Percentiles rank a stretch among this genome's conserved stretches.
These are phyloP conservation scores for Pezicula radicicola DNA, from an alignment of 2,329 filamentous ascomycete genomes.

Conservation along the genomic window DNA sequence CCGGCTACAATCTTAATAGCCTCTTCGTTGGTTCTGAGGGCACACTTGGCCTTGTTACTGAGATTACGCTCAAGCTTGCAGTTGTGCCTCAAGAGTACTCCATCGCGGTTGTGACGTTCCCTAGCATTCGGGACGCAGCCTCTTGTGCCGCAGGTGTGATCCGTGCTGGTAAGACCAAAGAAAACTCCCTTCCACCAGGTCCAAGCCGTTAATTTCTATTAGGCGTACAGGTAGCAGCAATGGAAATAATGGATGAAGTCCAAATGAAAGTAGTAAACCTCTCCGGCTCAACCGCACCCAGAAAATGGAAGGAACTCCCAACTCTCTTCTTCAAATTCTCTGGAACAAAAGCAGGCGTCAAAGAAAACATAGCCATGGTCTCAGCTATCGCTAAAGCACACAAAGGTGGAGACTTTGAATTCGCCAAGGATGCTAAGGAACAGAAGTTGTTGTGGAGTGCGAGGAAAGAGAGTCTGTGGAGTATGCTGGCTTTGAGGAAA, in stretches of 20 bases:
- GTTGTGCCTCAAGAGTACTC: slow-evolving; percentile 73
- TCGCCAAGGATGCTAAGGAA: slow-evolving; percentile 68
- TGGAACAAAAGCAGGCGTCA: slow-evolving; percentile 73
- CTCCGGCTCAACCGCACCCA: slow-evolving; percentile 64
- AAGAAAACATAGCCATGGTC: slow-evolving; percentile 71
- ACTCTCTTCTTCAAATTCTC: slow-evolving; percentile 86
- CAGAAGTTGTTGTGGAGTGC: slow-evolving; percentile 77
- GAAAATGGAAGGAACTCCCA: slow-evolving; percentile 71
- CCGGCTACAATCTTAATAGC: slow-evolving; percentile 79
- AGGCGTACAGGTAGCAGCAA: slow-evolving; percentile 29
- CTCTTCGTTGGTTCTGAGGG: slow-evolving; percentile 82
- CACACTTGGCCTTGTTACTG: slow-evolving; percentile 76
- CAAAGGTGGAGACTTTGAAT: slow-evolving; percentile 68
- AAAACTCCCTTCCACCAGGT: slow-evolving; percentile 30
- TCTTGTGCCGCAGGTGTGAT: slow-evolving; percentile 71
- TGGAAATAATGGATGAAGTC: slow-evolving; percentile 84
- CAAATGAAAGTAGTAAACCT: slow-evolving; percentile 83
- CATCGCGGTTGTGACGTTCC: slow-evolving; percentile 78
- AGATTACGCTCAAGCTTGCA: slow-evolving; percentile 77
- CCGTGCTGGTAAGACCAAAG: slow-evolving; percentile 49
- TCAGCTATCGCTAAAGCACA: slow-evolving; percentile 64
- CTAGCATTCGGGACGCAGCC: slow-evolving; percentile 72
- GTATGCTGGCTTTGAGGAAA: slow-evolving; percentile 68
- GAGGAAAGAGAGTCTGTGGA: slow-evolving; percentile 81
- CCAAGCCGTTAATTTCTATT: slow-evolving; percentile 63